Conservation (phyloP, 2,329 filamentous ascomycete genomes). For the Dissoconium aciculare region DNA sequence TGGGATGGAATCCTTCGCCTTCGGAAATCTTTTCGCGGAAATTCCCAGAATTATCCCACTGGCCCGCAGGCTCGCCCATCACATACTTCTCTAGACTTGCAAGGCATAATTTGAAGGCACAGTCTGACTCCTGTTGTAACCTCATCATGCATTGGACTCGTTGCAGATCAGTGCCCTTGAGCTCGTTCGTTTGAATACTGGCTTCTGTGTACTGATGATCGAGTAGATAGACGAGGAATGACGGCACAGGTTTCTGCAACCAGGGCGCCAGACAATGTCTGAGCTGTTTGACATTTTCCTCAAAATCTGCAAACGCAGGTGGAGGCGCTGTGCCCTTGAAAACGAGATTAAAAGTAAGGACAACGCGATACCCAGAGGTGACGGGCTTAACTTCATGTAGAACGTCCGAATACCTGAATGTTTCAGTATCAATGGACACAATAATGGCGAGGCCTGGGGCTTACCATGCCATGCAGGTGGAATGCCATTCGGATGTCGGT, state of each 20-base stretch:
- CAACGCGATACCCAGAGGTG: slow-evolving; percentile 34
- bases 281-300: slow-evolving; percentile 8
- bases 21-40: slow-evolving; percentile 3
- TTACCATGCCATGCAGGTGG: slow-evolving; percentile 22
- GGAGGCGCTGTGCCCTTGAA: not conserved
- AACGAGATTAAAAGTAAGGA: slow-evolving; percentile 41
- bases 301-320: not conserved
- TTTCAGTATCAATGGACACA: not conserved
- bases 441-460: slow-evolving; percentile 7
- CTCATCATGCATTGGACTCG: slow-evolving; percentile 2
- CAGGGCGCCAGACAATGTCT: not conserved
- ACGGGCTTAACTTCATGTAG: slow-evolving; percentile 37
- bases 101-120: slow-evolving; percentile 13
- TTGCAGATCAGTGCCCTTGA: slow-evolving; percentile 16
- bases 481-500: slow-evolving; percentile 19
- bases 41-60: not conserved
- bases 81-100: slow-evolving; percentile 7
- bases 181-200: slow-evolving; percentile 10
- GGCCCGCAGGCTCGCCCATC: slow-evolving; percentile 3
- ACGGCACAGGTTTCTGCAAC: slow-evolving; percentile 1
- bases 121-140: slow-evolving; percentile 3
- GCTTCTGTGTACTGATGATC: slow-evolving; percentile 18
- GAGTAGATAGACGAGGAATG: slow-evolving; percentile 14
- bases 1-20: slow-evolving; percentile 5
- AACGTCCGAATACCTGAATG: slow-evolving; percentile 39